Evolutionary conservation across 345 rosid species (phyloP), one percentile per base, ranked within the genome.

Genomic region (Brassica nigra): DNA sequence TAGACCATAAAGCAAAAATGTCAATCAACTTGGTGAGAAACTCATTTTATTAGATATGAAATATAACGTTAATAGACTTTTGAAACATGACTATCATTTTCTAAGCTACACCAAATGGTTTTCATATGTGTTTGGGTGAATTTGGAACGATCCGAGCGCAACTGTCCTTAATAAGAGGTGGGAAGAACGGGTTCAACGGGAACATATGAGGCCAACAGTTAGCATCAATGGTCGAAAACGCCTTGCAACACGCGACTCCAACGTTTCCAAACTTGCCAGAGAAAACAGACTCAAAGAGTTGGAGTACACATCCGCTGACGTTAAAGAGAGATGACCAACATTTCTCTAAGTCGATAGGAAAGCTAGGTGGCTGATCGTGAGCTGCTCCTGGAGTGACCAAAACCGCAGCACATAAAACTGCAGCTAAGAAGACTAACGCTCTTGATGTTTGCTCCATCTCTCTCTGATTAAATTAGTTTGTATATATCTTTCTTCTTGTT

Each of bases 201-300:
- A 62, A 62, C 66, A 62, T 62, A 12, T 62, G 39, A 62, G 20
- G 39, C 66, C 66, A 62, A 3, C 66, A 62, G 20, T 62, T 62
- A 2, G 39, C 66, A 62, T 62, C 66, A 0, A 62, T 14, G 18
- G 37, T 62, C 2, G 66, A 62, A 6, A 0, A 62, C 39, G 66
- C 66, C 9, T 62, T 30, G 66, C 66, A 62, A 30, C 66, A 62
- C 2, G 66, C 10, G 4, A 14, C 2, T 30, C 66, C 66, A 14
- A 62, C 66, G 3, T 62, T 0, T 14, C 20, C 66, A 6, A 29
- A 62, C 10, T 62, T 62, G 66, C 66, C 66, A 0, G 66, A 30
- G 39, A 62, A 30, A 14, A 62, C 36, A 6, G 39, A 34, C 8
- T 34, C 27, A 23, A 23, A 34, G 28, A 65, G 68, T 16, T 65